A percentile compares a stretch with the other conserved stretches of the same genome.
Evolutionary conservation across 2,329 filamentous ascomycete genomes (phyloP).

Genomic region (Oidium heveae): DNA sequence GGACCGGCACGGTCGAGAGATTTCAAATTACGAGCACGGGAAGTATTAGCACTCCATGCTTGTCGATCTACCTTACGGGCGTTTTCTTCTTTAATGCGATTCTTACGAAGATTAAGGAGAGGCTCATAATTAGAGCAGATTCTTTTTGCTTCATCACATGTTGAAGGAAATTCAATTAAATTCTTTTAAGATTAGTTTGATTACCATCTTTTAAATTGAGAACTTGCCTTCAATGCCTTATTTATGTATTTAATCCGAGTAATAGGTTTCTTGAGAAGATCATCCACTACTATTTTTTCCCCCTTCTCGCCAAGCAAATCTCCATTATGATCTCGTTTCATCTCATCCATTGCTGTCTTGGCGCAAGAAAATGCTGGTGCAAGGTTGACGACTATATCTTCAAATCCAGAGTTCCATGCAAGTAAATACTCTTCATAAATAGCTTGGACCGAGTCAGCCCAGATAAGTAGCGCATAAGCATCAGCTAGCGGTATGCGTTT

Average conservation of each 20-base stretch:
- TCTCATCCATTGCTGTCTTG: constrained; percentile 30
- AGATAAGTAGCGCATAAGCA: constrained; percentile 44
- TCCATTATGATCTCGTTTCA: constrained; percentile 36
- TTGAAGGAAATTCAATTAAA: constrained; percentile 3
- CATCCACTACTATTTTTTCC: constrained; percentile 81
- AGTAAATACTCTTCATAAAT: constrained; percentile 69
- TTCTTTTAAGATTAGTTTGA: not conserved
- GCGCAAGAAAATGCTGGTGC: constrained; percentile 32
- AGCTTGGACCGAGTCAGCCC: constrained; percentile 55
- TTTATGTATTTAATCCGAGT: constrained; percentile 69
- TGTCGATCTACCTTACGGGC: constrained; percentile 65
- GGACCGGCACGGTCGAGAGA: constrained; percentile 47
- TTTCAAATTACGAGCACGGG: constrained; percentile 51
- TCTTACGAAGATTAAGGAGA: constrained; percentile 55
- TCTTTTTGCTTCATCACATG: constrained; percentile 11
- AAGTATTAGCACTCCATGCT: constrained; percentile 59
- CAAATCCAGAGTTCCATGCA: constrained; percentile 80
- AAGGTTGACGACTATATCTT: constrained; percentile 82
- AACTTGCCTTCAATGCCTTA: constrained; percentile 48
- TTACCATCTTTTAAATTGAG: not conserved
- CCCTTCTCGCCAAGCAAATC: constrained; percentile 38
- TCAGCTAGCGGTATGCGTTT: constrained; percentile 54
- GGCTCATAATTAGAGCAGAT: constrained; percentile 23
- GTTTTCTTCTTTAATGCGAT: constrained; percentile 45
- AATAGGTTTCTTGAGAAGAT: constrained; percentile 69